Percentiles rank a stretch among this genome's conserved stretches.
These are phyloP conservation scores for Auriculariales sp. DNA, from an alignment of 768 basidiomycete genomes.

Conservation along the genomic window DNA sequence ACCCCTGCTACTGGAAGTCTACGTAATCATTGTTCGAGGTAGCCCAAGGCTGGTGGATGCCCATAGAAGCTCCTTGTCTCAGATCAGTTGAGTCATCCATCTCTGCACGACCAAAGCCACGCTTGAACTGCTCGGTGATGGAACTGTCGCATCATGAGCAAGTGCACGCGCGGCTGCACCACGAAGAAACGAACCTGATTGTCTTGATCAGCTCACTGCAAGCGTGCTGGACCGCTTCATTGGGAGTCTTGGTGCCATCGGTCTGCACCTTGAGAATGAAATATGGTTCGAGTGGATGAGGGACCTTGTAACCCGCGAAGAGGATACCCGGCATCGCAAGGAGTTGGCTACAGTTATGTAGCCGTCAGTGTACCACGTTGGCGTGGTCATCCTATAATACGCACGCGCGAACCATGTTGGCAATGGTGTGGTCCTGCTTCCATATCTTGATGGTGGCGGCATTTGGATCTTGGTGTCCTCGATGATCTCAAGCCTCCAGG, in stretches of 20 bases:
- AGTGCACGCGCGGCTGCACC: not conserved
- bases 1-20: no score
- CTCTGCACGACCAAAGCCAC: slow-evolving; percentile 71
- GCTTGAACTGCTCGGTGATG: slow-evolving; percentile 64
- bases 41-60: no score
- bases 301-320: slow-evolving; percentile 96
- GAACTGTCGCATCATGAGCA: slow-evolving; percentile 23
- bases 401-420: slow-evolving; percentile 90
- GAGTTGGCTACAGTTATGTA: slow-evolving; percentile 53
- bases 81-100: no score
- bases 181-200: slow-evolving; percentile 8
- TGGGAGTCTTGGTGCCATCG: slow-evolving; percentile 72
- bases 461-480: slow-evolving; percentile 96
- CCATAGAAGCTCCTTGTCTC: no score
- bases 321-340: slow-evolving; percentile 75
- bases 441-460: slow-evolving; percentile 88
- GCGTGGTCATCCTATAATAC: slow-evolving; percentile 14
- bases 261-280: slow-evolving; percentile 95
- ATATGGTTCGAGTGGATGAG: slow-evolving; percentile 88
- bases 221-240: slow-evolving; percentile 69
- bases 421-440: slow-evolving; percentile 96
- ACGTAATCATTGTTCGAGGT: no score
- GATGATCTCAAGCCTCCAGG: slow-evolving; percentile 62
- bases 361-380: not conserved
- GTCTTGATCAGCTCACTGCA: slow-evolving; percentile 68